Base-by-base conservation (phyloP, 2,329 filamentous ascomycete species). In the Boeremia exigua region DNA sequence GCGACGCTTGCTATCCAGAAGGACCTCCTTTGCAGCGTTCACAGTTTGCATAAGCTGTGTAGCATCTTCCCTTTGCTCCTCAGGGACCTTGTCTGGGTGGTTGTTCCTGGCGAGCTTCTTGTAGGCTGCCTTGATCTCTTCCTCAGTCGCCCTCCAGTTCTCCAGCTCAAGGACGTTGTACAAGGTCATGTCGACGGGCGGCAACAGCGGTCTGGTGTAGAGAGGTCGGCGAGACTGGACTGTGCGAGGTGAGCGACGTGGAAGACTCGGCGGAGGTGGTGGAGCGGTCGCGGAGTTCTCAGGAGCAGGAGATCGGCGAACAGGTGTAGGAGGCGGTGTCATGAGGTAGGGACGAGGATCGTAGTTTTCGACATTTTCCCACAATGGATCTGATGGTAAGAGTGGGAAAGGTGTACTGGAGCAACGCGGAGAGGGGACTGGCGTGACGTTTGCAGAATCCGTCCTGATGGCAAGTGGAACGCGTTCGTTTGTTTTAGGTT, bases 21-120 rank as follows among this genome's bases (percentile, higher is more conserved):
- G 46, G 15, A 72, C 50, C 15, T 69, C 68, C 33, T 58, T 66
- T 0, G 68, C 62, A 4, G 60, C 68, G 28, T 70, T 70, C 27
- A 71, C 52, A 12, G 56, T 54, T 54, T 68, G 59, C 69, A 72
- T 72, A 19, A 46, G 48, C 12, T 46, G 15, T 1, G 61, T 66
- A 1, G 69, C 67, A 7, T 25, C 33, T 12, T 54, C 56, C 12
- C 51, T 52, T 6, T 66, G 48, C 17, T 59, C 43, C 2, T 51
- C 56, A 0, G 49, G 9, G 1, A 56, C 65, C 37, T 59, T 66
- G 40, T 71, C 69, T 0, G 69, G 69, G 19, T 72, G 69, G n/a
- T 19, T 45, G 40, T 9, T 37, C 48, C 2, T 61, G 29, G 63
- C 62, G 2, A 56, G 49, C 19, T 48, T 60, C 27, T 51, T 56